Percentiles rank a stretch among this genome's conserved stretches.
phyloP scores from a whole-genome alignment of 441 rosid species.

The Adansonia grandidieri region DNA sequence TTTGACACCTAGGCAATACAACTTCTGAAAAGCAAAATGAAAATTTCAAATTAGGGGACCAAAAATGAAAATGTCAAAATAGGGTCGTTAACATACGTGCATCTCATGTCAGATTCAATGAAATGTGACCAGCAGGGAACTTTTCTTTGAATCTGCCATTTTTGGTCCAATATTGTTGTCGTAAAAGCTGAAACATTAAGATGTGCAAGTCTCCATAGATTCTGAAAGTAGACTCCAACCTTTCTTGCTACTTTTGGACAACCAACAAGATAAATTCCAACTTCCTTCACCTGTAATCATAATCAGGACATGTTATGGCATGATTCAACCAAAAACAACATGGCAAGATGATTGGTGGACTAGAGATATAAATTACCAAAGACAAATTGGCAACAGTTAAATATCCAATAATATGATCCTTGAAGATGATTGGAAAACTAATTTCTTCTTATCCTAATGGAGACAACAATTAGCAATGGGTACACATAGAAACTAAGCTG shows the following conservation, averaged over 20 bases:
- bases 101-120: slow-evolving; percentile 50
- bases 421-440: background rate
- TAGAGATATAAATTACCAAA: background rate
- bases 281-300: slow-evolving; percentile 72
- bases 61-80: background rate
- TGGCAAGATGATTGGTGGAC: background rate
- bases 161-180: slow-evolving; percentile 55
- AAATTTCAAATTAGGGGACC: background rate
- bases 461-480: background rate
- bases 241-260: slow-evolving; percentile 61
- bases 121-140: slow-evolving; percentile 97
- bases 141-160: slow-evolving; percentile 73
- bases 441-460: background rate
- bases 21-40: background rate
- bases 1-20: background rate
- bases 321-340: background rate
- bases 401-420: background rate
- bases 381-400: background rate
- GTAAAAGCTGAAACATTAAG: slow-evolving; percentile 62
- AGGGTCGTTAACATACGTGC: slow-evolving; percentile 48
- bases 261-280: slow-evolving; percentile 76
- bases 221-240: slow-evolving; percentile 62
- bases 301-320: slow-evolving; percentile 16
- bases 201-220: slow-evolving; percentile 71
- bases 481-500: background rate